These are phyloP conservation scores for Quercus alba DNA, from an alignment of 306 rosid species.

Conservation along the genomic window DNA sequence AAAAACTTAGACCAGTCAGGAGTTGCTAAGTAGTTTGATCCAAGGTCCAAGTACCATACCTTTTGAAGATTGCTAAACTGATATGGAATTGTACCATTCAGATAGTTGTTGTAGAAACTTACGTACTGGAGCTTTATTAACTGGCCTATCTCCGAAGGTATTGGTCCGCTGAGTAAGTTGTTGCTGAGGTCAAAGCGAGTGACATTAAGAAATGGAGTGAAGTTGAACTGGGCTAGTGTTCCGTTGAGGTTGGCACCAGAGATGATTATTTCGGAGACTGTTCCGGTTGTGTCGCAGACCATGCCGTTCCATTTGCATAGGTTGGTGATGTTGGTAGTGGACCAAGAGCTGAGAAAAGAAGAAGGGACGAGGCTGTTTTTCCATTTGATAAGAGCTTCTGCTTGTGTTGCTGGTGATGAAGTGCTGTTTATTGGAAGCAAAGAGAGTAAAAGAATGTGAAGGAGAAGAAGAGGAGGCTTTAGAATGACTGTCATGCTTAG, in stretches of 20 bases:
- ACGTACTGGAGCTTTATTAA: too few relatives aligned
- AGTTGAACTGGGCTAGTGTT: constrained; percentile 30
- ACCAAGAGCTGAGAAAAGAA: constrained; percentile 27
- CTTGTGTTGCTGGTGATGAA: constrained; percentile 28
- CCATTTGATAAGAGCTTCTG: constrained; percentile 30
- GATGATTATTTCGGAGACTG: constrained; percentile 38
- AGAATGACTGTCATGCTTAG: background rate
- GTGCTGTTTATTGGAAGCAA: constrained; percentile 5
- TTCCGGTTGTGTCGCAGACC: constrained; percentile 17
- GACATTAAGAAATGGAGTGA: constrained; percentile 42
- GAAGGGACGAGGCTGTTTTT: constrained; percentile 5
- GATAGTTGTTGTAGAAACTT: constrained; percentile 31
- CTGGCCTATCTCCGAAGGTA: constrained; percentile 53
- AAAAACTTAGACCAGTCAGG: constrained; percentile 49
- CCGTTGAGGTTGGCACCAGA: constrained; percentile 30
- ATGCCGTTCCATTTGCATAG: constrained; percentile 30
- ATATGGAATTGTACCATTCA: constrained; percentile 45
- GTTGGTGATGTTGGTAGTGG: constrained; percentile 7
- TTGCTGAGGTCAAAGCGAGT: constrained; percentile 41
- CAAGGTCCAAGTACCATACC: constrained; percentile 50
- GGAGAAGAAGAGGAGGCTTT: background rate
- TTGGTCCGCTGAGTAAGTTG: constrained; percentile 37
- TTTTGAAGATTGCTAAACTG: constrained; percentile 51
- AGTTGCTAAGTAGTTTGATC: constrained; percentile 32
- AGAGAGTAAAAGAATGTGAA: background rate